Base-by-base conservation (phyloP, 805 yeast species). In the Myxozyma neglecta region DNA sequence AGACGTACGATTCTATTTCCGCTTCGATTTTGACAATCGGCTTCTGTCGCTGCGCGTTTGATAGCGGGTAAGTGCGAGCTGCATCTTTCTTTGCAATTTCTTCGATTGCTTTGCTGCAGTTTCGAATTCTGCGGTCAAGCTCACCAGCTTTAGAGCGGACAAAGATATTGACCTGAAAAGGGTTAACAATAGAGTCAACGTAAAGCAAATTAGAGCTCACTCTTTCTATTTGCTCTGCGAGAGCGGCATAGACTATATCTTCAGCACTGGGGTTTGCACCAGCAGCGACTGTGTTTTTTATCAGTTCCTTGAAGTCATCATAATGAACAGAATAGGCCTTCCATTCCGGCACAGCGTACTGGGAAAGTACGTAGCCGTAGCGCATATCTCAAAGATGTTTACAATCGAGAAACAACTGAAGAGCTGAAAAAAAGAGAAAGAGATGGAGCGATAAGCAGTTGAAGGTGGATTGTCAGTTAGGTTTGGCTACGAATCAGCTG, bases 341-440 rank as follows among this genome's bases (percentile, higher is more conserved):
- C 97, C 98, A 92, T 76, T 89, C 94, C 1, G 92, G 90, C 29
- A 90, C 88, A 11, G 96, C 88, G 68, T 90, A 80, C 66, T 83
- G 85, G 56, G 82, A 78, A 24, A 92, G 80, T 70, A 88, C 91
- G 46, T 83, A 79, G 55, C 97, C 97, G 74, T 91, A 92, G 75
- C 90, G 93, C 98, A 92, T 92, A n/a, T n/a, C 58, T 34, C 45
- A 42, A 18, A 36, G 20, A 35, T 35, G 13, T n/a, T 16, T 5
- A 39, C 44, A 40, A 9, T 36, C 34, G 24, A 39, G 18, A 10
- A 34, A 32, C 9, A 6, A 13, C 11, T 13, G 16, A 1, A 13
- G 13, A 9, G 53, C 35, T 16, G 53, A 50, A 5, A 34, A 50
- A 29, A 24, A 6, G n/a, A 20, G 34, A 37, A 24, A 44, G 20